Conservation (phyloP, 805 yeast genomes). For the Candida berthetii region DNA sequence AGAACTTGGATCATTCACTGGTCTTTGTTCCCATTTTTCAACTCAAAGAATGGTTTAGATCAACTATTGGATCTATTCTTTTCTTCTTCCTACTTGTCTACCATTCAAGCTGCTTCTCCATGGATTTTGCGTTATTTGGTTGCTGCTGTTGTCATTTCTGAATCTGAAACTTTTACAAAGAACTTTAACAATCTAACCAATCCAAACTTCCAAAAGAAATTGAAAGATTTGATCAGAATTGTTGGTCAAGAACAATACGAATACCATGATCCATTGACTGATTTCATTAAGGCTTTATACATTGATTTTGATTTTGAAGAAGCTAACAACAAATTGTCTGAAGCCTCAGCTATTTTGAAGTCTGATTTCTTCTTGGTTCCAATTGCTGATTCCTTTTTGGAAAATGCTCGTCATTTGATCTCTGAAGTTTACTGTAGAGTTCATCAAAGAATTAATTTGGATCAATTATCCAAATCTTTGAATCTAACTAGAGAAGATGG, state of each 20-base stretch:
- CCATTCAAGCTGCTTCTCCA: constrained; percentile 67
- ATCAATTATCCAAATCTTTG: constrained; percentile 36
- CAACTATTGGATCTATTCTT: constrained; percentile 51
- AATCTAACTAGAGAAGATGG: constrained; percentile 40
- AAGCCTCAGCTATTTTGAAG: constrained; percentile 40
- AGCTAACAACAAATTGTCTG: constrained; percentile 40
- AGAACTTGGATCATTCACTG: constrained; percentile 69
- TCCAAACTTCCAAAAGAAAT: constrained; percentile 40
- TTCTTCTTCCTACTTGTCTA: constrained; percentile 52
- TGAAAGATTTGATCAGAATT: constrained; percentile 51
- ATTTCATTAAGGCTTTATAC: constrained; percentile 47
- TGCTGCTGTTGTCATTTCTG: constrained; percentile 46
- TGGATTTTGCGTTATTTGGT: constrained; percentile 64
- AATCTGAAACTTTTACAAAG: constrained; percentile 18
- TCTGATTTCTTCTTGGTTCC: constrained; percentile 52
- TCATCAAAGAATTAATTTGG: constrained; percentile 42
- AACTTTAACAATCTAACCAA: constrained; percentile 16
- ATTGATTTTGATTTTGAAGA: constrained; percentile 53
- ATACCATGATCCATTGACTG: constrained; percentile 58
- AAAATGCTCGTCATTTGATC: constrained; percentile 42
- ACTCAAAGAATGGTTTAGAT: constrained; percentile 44
- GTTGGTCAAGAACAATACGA: constrained; percentile 60
- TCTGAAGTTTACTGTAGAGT: constrained; percentile 50
- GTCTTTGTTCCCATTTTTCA: constrained; percentile 59
- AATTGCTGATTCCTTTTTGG: constrained; percentile 33